Percentiles rank a stretch among this genome's conserved stretches.
Evolutionary conservation across 805 yeast genomes (phyloP).

Genomic region (Priceomyces melissophilus): DNA sequence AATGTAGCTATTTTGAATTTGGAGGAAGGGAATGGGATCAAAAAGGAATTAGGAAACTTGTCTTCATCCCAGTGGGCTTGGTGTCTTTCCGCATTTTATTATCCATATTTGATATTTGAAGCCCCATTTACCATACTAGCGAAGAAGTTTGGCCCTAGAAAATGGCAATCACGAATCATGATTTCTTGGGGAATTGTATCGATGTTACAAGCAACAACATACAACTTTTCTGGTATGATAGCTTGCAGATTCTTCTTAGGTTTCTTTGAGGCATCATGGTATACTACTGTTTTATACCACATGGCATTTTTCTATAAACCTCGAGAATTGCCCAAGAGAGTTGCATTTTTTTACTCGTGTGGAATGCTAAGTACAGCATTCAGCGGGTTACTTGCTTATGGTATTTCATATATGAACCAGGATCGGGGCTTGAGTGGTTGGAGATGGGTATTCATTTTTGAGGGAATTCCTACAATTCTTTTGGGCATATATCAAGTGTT

Average conservation of each 20-base stretch:
- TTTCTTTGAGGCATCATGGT: constrained; percentile 27
- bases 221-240: constrained; percentile 13
- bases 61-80: constrained; percentile 3
- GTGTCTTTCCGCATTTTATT: constrained; percentile 3
- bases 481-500: constrained; percentile 6
- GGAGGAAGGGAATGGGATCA: constrained; percentile 5
- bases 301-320: constrained; percentile 62
- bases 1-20: constrained; percentile 5
- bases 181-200: constrained; percentile 26
- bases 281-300: constrained; percentile 59
- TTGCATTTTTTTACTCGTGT: constrained; percentile 44
- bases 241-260: constrained; percentile 23
- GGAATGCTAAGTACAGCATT: constrained; percentile 17
- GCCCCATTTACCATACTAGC: constrained; percentile 4
- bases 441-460: constrained; percentile 15
- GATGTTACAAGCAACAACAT: constrained; percentile 22
- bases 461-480: constrained; percentile 11
- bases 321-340: constrained; percentile 53
- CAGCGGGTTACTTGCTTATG: constrained; percentile 21
- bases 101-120: constrained; percentile 2
- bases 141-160: neutral
- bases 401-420: constrained; percentile 18
- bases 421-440: constrained; percentile 18
- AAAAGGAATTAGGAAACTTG: constrained; percentile 1
- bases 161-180: constrained; percentile 10